Conservation (phyloP, 2,329 filamentous ascomycete species). For the Chrysoporthe puriensis region DNA sequence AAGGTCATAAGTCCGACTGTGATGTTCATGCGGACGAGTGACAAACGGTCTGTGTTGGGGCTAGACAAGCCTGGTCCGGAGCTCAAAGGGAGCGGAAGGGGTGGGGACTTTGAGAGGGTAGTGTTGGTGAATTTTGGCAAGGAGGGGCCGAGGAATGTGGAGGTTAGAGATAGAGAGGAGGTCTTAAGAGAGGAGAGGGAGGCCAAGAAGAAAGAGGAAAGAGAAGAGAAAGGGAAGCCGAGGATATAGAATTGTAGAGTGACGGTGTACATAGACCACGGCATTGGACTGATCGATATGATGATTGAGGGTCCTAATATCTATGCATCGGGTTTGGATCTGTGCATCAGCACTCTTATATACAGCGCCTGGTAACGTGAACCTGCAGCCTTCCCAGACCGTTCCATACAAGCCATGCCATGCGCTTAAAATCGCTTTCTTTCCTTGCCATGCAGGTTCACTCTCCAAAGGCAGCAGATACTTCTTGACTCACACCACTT, state of each 20-base stretch:
- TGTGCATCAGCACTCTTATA: neutral
- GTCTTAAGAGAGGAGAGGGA: conserved; percentile 51
- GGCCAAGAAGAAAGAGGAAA: conserved; percentile 37
- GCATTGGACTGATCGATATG: neutral
- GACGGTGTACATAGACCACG: neutral
- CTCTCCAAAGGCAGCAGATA: conserved; percentile 79
- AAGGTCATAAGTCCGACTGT: conserved; percentile 64
- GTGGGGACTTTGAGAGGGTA: conserved; percentile 63
- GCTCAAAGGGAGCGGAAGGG: conserved; percentile 49
- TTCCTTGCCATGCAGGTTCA: conserved; percentile 55
- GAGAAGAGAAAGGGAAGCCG: conserved; percentile 10
- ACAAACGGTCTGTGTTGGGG: conserved; percentile 55
- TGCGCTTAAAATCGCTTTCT: conserved; percentile 50
- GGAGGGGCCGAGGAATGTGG: conserved; percentile 55
- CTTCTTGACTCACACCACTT: conserved; percentile 89
- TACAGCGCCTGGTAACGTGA: neutral
- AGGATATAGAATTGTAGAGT: conserved; percentile 20
- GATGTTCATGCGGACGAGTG: conserved; percentile 48
- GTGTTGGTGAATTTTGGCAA: conserved; percentile 59
- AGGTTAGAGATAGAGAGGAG: conserved; percentile 55
- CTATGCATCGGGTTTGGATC: neutral
- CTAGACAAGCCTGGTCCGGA: conserved; percentile 64
- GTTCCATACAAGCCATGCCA: neutral
- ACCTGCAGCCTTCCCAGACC: neutral
- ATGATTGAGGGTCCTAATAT: neutral